Evolutionary conservation across 2,329 filamentous ascomycete genomes (phyloP), one percentile per base, ranked within the genome.

Genomic region (Sporothrix inflata): DNA sequence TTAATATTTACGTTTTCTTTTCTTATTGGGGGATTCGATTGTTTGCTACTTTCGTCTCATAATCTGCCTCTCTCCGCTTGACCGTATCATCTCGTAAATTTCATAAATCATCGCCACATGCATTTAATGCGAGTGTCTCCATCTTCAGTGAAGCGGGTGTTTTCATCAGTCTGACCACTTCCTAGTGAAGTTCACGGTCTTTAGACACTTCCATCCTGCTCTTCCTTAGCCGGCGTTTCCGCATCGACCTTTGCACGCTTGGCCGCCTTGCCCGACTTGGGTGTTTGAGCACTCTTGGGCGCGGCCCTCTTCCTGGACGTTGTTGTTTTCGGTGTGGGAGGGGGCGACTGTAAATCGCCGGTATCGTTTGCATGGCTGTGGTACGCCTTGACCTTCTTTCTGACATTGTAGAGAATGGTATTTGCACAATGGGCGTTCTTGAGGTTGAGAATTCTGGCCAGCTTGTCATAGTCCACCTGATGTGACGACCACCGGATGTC

Each of bases 391-490:
- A 74, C 49, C 51, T 75, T 75, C 9, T 74, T 74, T 27, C 55
- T 73, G 12, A 74, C 61, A 12, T 63, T 71, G 66, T 53, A 74
- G 19, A 75, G 72, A 1, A 60, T 24, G 1, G 73, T 74, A 30
- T 24, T 74, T 4, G 72, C 74, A 11, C 71, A 42, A 27, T 73
- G 60, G 1, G 34, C 70, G 12, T 75, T 74, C 27, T 75, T 75
- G 60, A 73, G 71, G 1, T 42, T 30, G 0, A 75, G 60, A n/a
- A 74, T 47, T 7, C 53, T 53, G 53, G 72, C 70, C 2, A 75
- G 69, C 9, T 65, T 71, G 1, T 71, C 71, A n/a, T 71, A 71
- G 69, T 74, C 67, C 6, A 75, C 53, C 73, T 75, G 27, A 9
- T 63, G 11, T 57, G 27, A 57, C 2, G 34, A 42, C 19, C 40